These are phyloP conservation scores for Rhizopus stolonifer DNA, from an alignment of 371 early-diverging fungal species.

Conservation along the genomic window DNA sequence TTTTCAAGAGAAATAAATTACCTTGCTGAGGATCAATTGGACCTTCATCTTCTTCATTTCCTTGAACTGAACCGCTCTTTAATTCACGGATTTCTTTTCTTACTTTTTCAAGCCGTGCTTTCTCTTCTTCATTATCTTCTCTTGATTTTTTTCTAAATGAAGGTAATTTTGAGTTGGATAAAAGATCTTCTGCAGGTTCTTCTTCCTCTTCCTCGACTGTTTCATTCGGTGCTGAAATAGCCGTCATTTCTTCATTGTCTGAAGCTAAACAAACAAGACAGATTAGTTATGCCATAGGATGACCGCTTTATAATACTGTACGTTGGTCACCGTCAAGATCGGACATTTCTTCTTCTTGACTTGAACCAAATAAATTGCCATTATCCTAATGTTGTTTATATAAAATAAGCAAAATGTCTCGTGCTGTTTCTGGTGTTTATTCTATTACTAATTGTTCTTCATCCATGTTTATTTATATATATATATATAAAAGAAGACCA, in stretches of 20 bases:
- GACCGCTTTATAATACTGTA: conserved; percentile 5
- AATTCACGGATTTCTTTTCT: conserved; percentile 34
- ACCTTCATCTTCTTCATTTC: conserved; percentile 19
- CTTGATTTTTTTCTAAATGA: conserved; percentile 43
- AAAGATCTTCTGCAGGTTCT: conserved; percentile 1
- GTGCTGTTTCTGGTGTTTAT: not conserved
- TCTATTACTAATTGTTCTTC: conserved; percentile 15
- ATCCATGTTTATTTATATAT: conserved; percentile 7
- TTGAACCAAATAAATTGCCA: conserved; percentile 22
- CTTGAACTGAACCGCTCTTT: conserved; percentile 13
- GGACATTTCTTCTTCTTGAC: conserved; percentile 38
- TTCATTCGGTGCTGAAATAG: conserved; percentile 1
- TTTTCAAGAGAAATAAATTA: not conserved
- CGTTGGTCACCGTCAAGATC: conserved; percentile 51
- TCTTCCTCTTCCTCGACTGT: conserved; percentile 1
- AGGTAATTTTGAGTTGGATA: conserved; percentile 30
- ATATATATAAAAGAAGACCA: not conserved
- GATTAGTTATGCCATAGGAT: not conserved
- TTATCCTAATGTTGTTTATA: conserved; percentile 9
- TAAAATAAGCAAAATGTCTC: too few species aligned
- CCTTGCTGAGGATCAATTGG: conserved; percentile 41
- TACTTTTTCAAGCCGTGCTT: conserved; percentile 34
- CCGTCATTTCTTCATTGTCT: conserved; percentile 10
- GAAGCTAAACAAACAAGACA: conserved; percentile 14
- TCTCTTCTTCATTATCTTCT: conserved; percentile 33